Base-by-base conservation (phyloP, 371 early-diverging fungal species). In the Antonospora locustae region DNA sequence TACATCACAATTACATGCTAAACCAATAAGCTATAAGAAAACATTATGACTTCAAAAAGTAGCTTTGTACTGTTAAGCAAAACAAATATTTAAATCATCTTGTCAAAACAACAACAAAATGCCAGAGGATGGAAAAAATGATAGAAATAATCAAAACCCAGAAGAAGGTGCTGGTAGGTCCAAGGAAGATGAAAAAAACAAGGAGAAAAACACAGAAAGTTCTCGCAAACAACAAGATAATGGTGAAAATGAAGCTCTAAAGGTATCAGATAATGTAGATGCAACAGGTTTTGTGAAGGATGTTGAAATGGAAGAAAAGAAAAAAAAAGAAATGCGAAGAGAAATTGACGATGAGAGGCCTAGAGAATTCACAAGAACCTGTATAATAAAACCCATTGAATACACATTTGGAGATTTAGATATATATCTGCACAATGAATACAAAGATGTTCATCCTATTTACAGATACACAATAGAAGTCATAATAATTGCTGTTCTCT, bases 381-480 rank as follows among this genome's bases (percentile, higher is more conserved):
- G 47, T 22, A 36, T 56, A 1, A 17, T 63, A 23, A 32, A 56
- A 32, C 28, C 38, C 36, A 32, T 37, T 16, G 34, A 38, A 20
- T 57, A 52, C 49, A 58, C 63, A 12, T 49, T 53, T 2, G 58
- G 59, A 45, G 45, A 57, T 19, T 20, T 68, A 11, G 61, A 68
- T 50, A 43, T 28, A 40, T 68, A 50, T 50, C 36, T 63, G 23
- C 44, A 61, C 55, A 6, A 20, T 1, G 16, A 60, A 36, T 55
- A 25, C 39, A 16, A 20, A n/a, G 7, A 30, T 37, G 20, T 56
- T 14, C 32, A 36, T 9, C 50, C 46, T 38, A 49, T 41, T 27
- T 7, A 57, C 3, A 41, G 51, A 34, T 3, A 38, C 19, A 0
- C 55, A 0, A 12, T 61, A 30, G 68, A 74, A 39, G 29, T 50